Conservation (phyloP, 345 rosid species). For the Aquilaria yunnanensis region DNA sequence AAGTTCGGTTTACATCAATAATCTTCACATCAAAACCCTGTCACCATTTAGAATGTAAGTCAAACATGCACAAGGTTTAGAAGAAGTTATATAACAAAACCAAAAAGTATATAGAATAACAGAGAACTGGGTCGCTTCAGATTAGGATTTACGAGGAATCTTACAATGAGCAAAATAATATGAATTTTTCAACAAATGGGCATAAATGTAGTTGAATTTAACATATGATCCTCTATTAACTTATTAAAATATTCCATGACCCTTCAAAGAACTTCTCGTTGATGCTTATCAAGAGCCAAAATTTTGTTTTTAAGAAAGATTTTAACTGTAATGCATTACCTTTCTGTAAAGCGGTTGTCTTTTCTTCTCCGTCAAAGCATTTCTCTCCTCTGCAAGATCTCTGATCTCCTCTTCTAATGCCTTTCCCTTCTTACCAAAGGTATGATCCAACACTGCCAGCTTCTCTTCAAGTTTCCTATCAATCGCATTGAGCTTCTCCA, state of each 20-base stretch:
- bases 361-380: slow-evolving; percentile 83
- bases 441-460: slow-evolving; percentile 80
- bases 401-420: slow-evolving; percentile 88
- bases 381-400: slow-evolving; percentile 91
- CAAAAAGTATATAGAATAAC: too few relatives aligned
- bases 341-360: slow-evolving; percentile 74
- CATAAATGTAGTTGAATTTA: too few relatives aligned
- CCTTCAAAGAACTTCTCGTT: too few relatives aligned
- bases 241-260: too few relatives aligned
- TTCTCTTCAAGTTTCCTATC: slow-evolving; percentile 83
- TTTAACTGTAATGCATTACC: slow-evolving; percentile 25
- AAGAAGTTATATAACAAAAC: background rate
- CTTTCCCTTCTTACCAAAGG: slow-evolving; percentile 91
- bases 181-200: too few relatives aligned
- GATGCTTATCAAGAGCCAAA: too few relatives aligned
- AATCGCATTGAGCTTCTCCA: slow-evolving; percentile 69
- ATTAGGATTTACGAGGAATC: too few relatives aligned
- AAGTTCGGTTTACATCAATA: slow-evolving; percentile 83
- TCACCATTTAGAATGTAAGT: slow-evolving; percentile 12
- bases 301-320: background rate
- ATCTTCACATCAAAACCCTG: slow-evolving; percentile 92
- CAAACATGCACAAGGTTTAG: background rate
- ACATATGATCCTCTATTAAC: too few relatives aligned
- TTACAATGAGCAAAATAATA: too few relatives aligned
- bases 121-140: too few relatives aligned